phyloP scores from a whole-genome alignment of 2,329 filamentous ascomycete species.

The Talaromyces sp. region DNA sequence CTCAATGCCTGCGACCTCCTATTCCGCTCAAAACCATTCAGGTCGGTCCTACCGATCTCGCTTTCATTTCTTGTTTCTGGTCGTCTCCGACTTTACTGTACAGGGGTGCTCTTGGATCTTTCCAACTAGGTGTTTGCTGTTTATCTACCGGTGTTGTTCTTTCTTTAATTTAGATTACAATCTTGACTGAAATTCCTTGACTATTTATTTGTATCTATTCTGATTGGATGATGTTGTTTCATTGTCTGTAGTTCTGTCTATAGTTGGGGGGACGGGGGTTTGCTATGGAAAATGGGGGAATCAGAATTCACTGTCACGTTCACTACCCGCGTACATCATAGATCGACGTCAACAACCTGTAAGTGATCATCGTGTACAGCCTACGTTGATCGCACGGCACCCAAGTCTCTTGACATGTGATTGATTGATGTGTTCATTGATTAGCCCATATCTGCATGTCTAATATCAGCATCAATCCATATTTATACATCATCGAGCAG shows the following conservation, averaged over 20 bases:
- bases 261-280: neutral
- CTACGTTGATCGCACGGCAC: too few relatives aligned
- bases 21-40: neutral
- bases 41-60: neutral
- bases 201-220: constrained; percentile 8
- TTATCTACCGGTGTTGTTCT: neutral
- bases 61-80: neutral
- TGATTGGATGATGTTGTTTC: constrained; percentile 5
- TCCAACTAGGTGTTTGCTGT: neutral
- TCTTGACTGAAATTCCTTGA: constrained; percentile 4
- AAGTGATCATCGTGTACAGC: too few relatives aligned
- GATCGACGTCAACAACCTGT: too few relatives aligned
- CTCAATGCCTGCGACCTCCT: neutral
- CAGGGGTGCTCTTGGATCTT: neutral
- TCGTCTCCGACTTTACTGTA: neutral
- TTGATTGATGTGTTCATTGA: too few relatives aligned
- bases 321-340: neutral
- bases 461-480: too few relatives aligned
- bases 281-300: neutral
- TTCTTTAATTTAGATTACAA: neutral
- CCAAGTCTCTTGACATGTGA: too few relatives aligned
- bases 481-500: too few relatives aligned
- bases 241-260: neutral
- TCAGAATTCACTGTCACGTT: neutral
- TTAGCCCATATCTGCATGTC: too few relatives aligned